Evolutionary conservation across 345 rosid species (phyloP), one percentile per base, ranked within the genome.

Genomic region (Abelmoschus esculentus): DNA sequence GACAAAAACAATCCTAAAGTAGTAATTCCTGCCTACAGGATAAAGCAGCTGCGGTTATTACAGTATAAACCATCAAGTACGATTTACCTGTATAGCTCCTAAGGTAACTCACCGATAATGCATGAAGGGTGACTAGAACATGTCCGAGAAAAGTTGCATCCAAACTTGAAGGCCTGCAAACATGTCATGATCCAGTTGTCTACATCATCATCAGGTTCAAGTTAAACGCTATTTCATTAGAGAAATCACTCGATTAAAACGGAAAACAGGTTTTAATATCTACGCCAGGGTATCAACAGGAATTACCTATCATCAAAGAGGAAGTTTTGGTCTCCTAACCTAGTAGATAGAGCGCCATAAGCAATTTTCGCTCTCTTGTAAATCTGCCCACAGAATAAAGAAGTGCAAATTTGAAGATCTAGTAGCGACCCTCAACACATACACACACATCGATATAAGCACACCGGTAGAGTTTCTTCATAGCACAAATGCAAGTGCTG

Each of bases 91-190:
- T n/a, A n/a, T 50, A 61, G 58, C 34, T 62, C 8, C 44, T 10
- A 29, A 71, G 75, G 58, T 61, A 60, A 80, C 99, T 91, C 72
- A 89, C 98, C 18, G 99, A 98, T 74, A 95, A 78, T 5, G 83
- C 98, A 67, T 92, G 81, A 74, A 95, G 81, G 62, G 80, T 80
- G 72, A 92, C 80, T 70, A 90, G 87, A 1, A 85, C 83, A 79
- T 95, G 96, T 49, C 81, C 87, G 50, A 87, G 83, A 66, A 92
- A 76, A 71, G 75, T 14, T 18, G 99, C 92, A 83, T 95, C 99
- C 85, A 95, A 79, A 79, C 92, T 90, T 52, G 99, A 85, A 53
- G 97, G 97, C 79, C 99, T 92, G 83, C 79, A 75, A 61, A 57
- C 70, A 63, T 26, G 40, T 18, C 53, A 70, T 7, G 58, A 60